Evolutionary conservation across 2,329 filamentous ascomycete species (phyloP), one percentile per base, ranked within the genome.

Genomic region (Ceratocystis variospora): DNA sequence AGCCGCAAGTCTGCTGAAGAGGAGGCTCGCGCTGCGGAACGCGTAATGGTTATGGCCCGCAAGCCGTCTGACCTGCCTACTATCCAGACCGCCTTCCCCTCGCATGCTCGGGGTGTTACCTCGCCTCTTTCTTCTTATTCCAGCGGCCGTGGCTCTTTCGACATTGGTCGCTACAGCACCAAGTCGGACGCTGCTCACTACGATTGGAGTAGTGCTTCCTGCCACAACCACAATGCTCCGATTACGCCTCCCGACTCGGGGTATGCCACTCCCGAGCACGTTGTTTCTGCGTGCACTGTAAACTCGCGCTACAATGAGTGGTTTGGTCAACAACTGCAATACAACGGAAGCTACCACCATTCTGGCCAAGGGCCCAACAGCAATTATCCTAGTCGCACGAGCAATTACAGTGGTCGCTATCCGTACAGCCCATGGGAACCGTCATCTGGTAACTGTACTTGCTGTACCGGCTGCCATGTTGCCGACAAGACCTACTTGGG

Each of bases 161-260:
- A 77, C 22, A 55, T 77, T 15, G 72, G 76, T 1, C 77, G 75
- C 31, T 76, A 76, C 69, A 73, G 76, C 70, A 74, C 74, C 70
- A 68, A 68, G 41, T 22, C 64, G 3, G 69, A 69, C 12, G 46
- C 67, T 59, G 48, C 59, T 31, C 19, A 44, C 17, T 64, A 65
- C 41, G 70, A 68, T 37, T 71, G 70, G 70, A 53, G 57, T 12
- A 48, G 41, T 17, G 46, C 61, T 15, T 57, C 61, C 68, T 68
- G 66, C 66, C 67, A 68, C 62, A 65, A 50, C 4, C 65, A 44
- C 50, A 55, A 74, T 12, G 78, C 78, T 61, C 81, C 81, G 5
- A 74, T 84, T 66, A 84, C 83, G 0, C 83, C 83, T 1, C 83
- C 83, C 0, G 83, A 85, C 69, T 85, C 83, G 22, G 83, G 83